Conservation (phyloP, 352 stramenopile species). For the Globisporangium recalcitrans region DNA sequence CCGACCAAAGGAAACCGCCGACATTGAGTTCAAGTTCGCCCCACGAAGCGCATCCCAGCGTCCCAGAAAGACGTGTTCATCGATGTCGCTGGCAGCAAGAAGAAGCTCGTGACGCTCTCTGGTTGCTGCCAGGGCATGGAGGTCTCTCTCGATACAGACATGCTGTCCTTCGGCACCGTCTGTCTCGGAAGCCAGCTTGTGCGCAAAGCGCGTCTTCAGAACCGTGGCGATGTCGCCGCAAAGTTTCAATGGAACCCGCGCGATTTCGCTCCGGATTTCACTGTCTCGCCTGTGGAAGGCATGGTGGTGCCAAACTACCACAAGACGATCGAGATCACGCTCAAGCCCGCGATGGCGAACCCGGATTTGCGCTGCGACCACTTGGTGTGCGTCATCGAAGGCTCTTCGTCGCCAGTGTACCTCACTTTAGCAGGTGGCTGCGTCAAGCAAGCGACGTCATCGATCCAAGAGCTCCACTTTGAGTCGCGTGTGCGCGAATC, state of each 20-base stretch:
- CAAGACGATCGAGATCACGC: constrained; percentile 88
- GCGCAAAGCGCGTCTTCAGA: constrained; percentile 85
- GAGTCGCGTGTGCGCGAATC: constrained; percentile 74
- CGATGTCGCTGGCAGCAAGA: constrained; percentile 54
- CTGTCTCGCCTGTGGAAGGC: constrained; percentile 73
- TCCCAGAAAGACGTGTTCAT: constrained; percentile 70
- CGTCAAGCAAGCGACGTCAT: constrained; percentile 83
- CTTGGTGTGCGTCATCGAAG: constrained; percentile 67
- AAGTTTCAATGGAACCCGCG: constrained; percentile 85
- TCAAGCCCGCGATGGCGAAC: constrained; percentile 73
- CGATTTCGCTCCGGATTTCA: constrained; percentile 80
- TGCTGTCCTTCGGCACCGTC: constrained; percentile 86
- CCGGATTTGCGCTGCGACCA: constrained; percentile 87
- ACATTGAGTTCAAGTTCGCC: constrained; percentile 73
- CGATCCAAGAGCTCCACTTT: constrained; percentile 86
- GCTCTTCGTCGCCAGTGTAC: constrained; percentile 32
- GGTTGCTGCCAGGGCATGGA: constrained; percentile 90
- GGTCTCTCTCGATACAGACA: constrained; percentile 85
- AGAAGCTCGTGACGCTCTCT: constrained; percentile 75
- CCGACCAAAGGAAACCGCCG: constrained; percentile 66
- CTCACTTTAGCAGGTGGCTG: constrained; percentile 84
- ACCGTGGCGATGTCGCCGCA: constrained; percentile 84
- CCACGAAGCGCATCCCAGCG: constrained; percentile 48
- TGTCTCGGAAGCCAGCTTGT: constrained; percentile 84
- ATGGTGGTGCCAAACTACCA: constrained; percentile 81